phyloP scores from a whole-genome alignment of 2,329 filamentous ascomycete species.

The Pseudogymnoascus sp. region DNA sequence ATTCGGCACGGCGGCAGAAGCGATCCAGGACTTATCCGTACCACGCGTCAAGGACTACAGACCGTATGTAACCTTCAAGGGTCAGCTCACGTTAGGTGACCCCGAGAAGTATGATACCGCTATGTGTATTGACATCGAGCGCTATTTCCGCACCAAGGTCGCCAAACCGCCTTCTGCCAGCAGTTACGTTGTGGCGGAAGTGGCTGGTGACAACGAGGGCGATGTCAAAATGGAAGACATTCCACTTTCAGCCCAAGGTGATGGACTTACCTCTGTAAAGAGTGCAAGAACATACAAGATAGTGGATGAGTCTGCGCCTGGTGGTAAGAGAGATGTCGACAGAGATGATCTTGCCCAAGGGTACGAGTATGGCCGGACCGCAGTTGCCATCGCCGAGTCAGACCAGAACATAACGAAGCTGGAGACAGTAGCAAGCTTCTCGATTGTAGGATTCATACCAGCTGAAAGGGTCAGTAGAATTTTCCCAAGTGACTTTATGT shows the following conservation, averaged over 20 bases:
- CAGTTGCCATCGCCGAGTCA: slow-evolving; percentile 78
- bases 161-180: slow-evolving; percentile 70
- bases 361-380: slow-evolving; percentile 87
- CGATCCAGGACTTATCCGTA: slow-evolving; percentile 68
- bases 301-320: slow-evolving; percentile 63
- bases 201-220: slow-evolving; percentile 32
- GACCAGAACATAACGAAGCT: slow-evolving; percentile 86
- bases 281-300: slow-evolving; percentile 75
- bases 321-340: slow-evolving; percentile 74
- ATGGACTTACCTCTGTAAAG: slow-evolving; percentile 61
- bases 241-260: slow-evolving; percentile 29
- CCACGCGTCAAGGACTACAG: slow-evolving; percentile 70
- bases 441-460: slow-evolving; percentile 80
- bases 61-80: slow-evolving; percentile 73
- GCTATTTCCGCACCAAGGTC: slow-evolving; percentile 79
- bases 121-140: slow-evolving; percentile 76
- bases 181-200: slow-evolving; percentile 57
- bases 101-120: slow-evolving; percentile 65
- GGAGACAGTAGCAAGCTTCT: slow-evolving; percentile 66
- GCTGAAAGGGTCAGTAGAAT: slow-evolving; percentile 51
- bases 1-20: slow-evolving; percentile 80
- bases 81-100: slow-evolving; percentile 72
- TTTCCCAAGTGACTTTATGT: background rate
- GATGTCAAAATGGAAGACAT: slow-evolving; percentile 42
- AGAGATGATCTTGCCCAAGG: slow-evolving; percentile 83